Evolutionary conservation across 192 early-diverging fungal species (phyloP), one percentile per base, ranked within the genome.

Genomic region (Haplosporangium gracile): DNA sequence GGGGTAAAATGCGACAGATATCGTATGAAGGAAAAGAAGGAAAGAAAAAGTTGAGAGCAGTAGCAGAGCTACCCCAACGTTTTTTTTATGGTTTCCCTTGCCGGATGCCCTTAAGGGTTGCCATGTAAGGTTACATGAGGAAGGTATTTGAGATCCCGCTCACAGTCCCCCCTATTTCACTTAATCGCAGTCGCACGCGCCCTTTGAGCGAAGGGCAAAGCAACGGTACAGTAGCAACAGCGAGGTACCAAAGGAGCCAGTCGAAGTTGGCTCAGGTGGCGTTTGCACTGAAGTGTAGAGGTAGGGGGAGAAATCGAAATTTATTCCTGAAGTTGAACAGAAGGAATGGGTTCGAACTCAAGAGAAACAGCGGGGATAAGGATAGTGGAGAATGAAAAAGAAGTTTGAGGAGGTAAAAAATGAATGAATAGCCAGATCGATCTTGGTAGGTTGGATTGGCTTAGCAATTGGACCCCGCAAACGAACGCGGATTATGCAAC

Each of bases 51-150:
- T 65, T 65, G 60, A 65, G 60, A 65, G 60, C 60, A 65, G 29
- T 13, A 65, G 29, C 60, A 65, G 60, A 65, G 32, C 60, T 34
- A 65, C 60, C 60, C 60, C 60, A 65, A 65, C 60, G 60, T 65
- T 65, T 65, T 65, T 63, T 65, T 65, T 65, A 15, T 32, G n/a
- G n/a, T 65, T 65, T 4, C 24, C 11, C 60, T 29, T 65, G 9
- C 26, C 11, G 60, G 60, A 32, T 65, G 10, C 60, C 29, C 49
- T 51, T 51, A 51, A 20, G 49, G 18, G 49, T 22, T 51, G 49
- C 49, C 49, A 51, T 32, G 60, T 65, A 65, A 65, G 60, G 29
- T 65, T 65, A n/a, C 29, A 7, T 13, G 43, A 15, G n/a, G 60
- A 29, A n/a, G 1, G 11, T 29, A 13, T 65, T 65, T 6, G 43